phyloP scores from a whole-genome alignment of 306 rosid genomes.

The Astragalus membranaceus region DNA sequence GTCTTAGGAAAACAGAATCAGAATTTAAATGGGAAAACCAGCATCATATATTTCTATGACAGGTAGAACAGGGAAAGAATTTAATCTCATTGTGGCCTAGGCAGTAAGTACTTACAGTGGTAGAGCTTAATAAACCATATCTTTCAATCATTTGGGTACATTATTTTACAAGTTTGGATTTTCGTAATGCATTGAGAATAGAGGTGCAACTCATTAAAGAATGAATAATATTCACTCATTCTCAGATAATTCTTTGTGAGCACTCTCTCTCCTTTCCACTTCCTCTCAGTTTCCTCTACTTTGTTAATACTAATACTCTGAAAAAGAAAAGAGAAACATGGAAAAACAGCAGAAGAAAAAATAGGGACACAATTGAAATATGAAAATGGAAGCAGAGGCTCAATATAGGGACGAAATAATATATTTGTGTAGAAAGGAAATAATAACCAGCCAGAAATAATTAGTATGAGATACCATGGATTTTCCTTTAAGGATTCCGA shows the following conservation, averaged over 20 bases:
- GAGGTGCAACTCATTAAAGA: not conserved
- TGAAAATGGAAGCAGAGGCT: not conserved
- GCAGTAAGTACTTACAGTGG: not conserved
- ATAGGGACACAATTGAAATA: not conserved
- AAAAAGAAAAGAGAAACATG: not conserved
- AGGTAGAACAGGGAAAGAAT: not conserved
- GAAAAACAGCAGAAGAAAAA: not conserved
- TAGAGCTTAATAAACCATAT: not conserved
- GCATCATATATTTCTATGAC: not conserved
- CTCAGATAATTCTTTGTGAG: not conserved
- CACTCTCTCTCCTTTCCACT: not conserved
- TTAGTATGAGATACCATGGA: not conserved
- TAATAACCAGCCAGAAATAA: not conserved
- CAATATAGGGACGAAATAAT: too few relatives aligned
- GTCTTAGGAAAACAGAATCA: not conserved
- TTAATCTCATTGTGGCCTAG: not conserved
- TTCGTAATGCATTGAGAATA: too few relatives aligned
- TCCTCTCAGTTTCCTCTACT: not conserved
- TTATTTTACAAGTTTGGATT: not conserved
- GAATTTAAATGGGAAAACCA: not conserved
- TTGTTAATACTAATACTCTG: not conserved
- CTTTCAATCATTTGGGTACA: constrained; percentile 2
- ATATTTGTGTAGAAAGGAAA: too few relatives aligned
- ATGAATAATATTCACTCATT: not conserved
- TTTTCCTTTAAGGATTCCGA: not conserved